Percentiles rank a stretch among this genome's conserved stretches.
Conservation (phyloP, 352 stramenopile genomes). For the Globisporangium abappressorium region DNA sequence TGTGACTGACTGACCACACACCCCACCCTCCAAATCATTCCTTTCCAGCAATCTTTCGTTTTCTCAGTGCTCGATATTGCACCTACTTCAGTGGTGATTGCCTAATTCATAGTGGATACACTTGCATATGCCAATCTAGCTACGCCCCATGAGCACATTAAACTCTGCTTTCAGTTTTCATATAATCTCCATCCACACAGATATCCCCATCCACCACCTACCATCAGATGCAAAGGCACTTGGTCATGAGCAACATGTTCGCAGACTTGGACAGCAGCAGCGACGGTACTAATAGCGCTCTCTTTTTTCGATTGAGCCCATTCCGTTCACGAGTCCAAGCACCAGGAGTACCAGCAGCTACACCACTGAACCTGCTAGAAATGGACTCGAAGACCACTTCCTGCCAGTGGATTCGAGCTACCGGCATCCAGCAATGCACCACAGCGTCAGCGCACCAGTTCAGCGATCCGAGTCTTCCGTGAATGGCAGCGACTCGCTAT, state of each 20-base stretch:
- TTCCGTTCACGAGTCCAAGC: not conserved
- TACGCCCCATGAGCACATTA: no score
- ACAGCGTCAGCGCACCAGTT: not conserved
- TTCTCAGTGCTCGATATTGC: no score
- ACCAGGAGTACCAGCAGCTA: not conserved
- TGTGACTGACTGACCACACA: no score
- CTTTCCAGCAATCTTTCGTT: no score
- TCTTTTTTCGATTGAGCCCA: conserved; percentile 1
- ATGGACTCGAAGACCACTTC: conserved; percentile 2
- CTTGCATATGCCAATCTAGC: no score
- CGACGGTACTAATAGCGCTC: not conserved
- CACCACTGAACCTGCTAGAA: not conserved
- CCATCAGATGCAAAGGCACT: not conserved
- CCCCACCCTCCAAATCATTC: no score
- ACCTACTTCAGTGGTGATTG: no score
- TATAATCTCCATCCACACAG: not conserved
- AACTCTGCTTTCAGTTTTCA: not conserved
- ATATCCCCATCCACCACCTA: not conserved
- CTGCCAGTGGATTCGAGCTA: not conserved
- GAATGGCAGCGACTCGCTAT: not conserved
- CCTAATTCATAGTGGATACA: no score
- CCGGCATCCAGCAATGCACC: not conserved
- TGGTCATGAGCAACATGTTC: not conserved
- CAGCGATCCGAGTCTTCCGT: not conserved
- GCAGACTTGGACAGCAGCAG: not conserved